phyloP scores from a whole-genome alignment of 257 asterid genomes.

The Primulina huaijiensis region DNA sequence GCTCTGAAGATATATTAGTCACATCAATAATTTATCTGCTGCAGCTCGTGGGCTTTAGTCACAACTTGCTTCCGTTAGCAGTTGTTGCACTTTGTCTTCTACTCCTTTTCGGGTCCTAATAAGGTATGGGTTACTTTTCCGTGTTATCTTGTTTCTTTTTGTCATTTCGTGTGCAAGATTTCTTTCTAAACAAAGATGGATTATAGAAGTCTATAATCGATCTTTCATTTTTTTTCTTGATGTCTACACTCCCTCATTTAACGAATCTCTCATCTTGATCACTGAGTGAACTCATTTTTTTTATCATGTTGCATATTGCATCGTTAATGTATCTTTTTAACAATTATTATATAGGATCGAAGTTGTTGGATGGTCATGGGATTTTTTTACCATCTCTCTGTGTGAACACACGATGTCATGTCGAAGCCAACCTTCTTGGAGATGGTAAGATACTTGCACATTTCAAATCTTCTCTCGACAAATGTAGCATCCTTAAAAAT shows the following conservation, averaged over 20 bases:
- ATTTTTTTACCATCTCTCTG: slow-evolving; percentile 43
- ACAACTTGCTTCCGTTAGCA: slow-evolving; percentile 54
- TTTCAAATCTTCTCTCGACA: slow-evolving; percentile 7
- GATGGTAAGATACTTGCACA: slow-evolving; percentile 55
- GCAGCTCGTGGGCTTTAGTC: slow-evolving; percentile 50
- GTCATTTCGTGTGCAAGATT: too few species aligned
- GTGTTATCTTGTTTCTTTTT: too few species aligned
- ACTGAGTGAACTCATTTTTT: neutral
- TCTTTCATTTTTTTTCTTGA: slow-evolving; percentile 4
- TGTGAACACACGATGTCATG: slow-evolving; percentile 60
- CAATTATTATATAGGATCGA: slow-evolving; percentile 37
- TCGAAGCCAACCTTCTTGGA: slow-evolving; percentile 78
- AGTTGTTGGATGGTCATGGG: slow-evolving; percentile 28
- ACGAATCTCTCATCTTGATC: neutral
- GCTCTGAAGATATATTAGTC: slow-evolving; percentile 48
- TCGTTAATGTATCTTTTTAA: slow-evolving; percentile 16
- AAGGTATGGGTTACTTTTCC: slow-evolving; percentile 41
- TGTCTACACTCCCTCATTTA: slow-evolving; percentile 1
- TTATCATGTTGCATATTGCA: slow-evolving; percentile 4
- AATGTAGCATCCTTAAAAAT: neutral
- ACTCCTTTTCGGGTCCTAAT: slow-evolving; percentile 37
- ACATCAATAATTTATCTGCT: slow-evolving; percentile 61
- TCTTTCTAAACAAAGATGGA: too few species aligned
- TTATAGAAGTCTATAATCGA: neutral
- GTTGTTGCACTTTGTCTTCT: slow-evolving; percentile 75